Conservation (phyloP, 2,329 filamentous ascomycete species). For the Chrysoporthe puriensis region DNA sequence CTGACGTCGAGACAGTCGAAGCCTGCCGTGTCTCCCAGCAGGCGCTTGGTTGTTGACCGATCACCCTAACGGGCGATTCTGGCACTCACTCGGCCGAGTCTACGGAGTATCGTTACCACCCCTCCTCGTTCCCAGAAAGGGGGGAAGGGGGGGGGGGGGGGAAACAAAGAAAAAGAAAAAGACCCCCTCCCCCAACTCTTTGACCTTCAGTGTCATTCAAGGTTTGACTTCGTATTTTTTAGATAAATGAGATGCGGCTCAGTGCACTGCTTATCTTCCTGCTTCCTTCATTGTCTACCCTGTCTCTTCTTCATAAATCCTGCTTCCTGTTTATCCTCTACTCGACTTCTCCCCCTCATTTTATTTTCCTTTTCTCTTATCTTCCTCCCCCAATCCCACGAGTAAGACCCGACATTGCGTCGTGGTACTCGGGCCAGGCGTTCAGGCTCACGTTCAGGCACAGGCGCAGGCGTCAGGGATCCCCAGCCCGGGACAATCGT, state of each 20-base stretch:
- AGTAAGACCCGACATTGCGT: neutral
- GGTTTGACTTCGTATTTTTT: too few species aligned
- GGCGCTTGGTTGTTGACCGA: too few species aligned
- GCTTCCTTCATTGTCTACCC: neutral
- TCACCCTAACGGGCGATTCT: too few species aligned
- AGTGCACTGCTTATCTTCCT: too few species aligned
- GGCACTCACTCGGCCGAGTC: too few species aligned
- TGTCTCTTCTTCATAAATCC: neutral
- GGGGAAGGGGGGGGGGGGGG: too few species aligned
- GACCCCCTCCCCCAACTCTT: too few species aligned
- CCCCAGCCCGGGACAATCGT: conserved; percentile 9
- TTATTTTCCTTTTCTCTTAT: neutral
- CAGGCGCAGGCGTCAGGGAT: neutral
- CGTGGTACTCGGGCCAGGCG: neutral
- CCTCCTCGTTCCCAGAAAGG: too few species aligned
- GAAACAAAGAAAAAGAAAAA: neutral
- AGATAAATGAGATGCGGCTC: too few species aligned
- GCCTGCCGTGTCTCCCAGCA: neutral
- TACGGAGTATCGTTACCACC: too few species aligned
- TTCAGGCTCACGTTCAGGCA: neutral
- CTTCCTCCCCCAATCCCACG: neutral
- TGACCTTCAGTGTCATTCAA: too few species aligned
- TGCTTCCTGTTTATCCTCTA: neutral
- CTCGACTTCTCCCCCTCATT: neutral
- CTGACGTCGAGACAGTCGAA: neutral